These are phyloP conservation scores for Thraustotheca clavata DNA, from an alignment of 352 stramenopile genomes.

Conservation along the genomic window DNA sequence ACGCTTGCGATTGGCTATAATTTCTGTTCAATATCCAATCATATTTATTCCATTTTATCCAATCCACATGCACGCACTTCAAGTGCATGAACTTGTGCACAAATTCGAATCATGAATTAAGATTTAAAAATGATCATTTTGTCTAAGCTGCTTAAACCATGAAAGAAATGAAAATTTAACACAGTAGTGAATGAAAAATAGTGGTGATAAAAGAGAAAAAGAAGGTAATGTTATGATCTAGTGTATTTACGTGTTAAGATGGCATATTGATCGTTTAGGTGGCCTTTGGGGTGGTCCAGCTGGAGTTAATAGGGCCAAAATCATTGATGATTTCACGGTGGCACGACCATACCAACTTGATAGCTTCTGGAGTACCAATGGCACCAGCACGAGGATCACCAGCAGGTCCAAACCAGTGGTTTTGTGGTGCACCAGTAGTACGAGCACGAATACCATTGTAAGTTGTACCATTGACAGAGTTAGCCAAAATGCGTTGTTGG, in stretches of 20 bases:
- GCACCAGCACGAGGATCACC: slow-evolving; percentile 94
- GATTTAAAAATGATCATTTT: too few species aligned
- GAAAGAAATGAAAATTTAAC: too few species aligned
- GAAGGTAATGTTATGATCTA: too few species aligned
- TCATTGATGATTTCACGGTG: slow-evolving; percentile 97
- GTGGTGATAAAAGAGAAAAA: too few species aligned
- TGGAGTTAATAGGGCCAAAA: slow-evolving; percentile 49
- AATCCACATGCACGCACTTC: too few species aligned
- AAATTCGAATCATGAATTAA: too few species aligned
- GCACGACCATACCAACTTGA: slow-evolving; percentile 98
- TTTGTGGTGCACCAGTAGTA: slow-evolving; percentile 92
- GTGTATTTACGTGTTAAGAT: too few species aligned
- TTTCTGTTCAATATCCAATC: too few species aligned
- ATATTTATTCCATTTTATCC: too few species aligned
- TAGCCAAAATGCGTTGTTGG: slow-evolving; percentile 88
- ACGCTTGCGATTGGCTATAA: slow-evolving; percentile 9
- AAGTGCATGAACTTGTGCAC: too few species aligned
- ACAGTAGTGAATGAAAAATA: too few species aligned
- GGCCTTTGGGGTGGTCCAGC: slow-evolving; percentile 77
- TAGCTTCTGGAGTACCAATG: slow-evolving; percentile 97
- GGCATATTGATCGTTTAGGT: slow-evolving; percentile 70
- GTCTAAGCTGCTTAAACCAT: too few species aligned
- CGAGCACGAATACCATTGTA: slow-evolving; percentile 94
- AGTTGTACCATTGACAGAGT: slow-evolving; percentile 99
- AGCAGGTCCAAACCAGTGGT: slow-evolving; percentile 95